Evolutionary conservation across 257 asterid genomes (phyloP), one percentile per base, ranked within the genome.

Genomic region (Solanum tarijense): DNA sequence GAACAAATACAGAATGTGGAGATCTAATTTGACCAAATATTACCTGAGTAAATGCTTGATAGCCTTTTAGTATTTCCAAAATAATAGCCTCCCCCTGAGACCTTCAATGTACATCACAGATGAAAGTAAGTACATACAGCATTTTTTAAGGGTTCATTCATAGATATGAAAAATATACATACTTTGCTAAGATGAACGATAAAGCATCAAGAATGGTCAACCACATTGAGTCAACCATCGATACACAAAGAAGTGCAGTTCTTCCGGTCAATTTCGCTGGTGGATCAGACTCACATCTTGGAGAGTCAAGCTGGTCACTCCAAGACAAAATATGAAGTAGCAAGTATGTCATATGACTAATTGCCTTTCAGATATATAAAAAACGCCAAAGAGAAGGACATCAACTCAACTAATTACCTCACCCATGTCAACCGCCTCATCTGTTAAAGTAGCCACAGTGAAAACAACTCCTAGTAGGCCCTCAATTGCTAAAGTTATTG

Each of bases 11-110:
- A 87, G 72, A 31, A 31, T 9, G 34, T 38, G 25, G 75, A 87
- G 18, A 86, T 88, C 71, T 74, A 79, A 60, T 21, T 60, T 60
- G 69, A 60, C 69, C 69, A 38, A 78, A 74, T 81, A 87, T 74
- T 86, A 97, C 98, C 98, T 97, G 99, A 71, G 98, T 97, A 91
- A 96, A 97, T 71, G 99, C 99, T 93, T 97, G 99, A 91, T 97
- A 97, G 89, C 98, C 99, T 92, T 97, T 97, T 92, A 97, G 89
- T 91, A 97, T 97, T 94, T 97, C 99, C 91, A 97, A 92, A 86
- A 95, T 94, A 90, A 97, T 97, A 87, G 99, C 99, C 95, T 97
- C 99, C 31, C 99, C 99, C 90, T 97, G 98, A 73, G 99, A 97
- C 92, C 99, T 97, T 87, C 78, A 90, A 90, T 31, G 88, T 43